phyloP scores from a whole-genome alignment of 208 protist species.

The Histomonas meleagridis region DNA sequence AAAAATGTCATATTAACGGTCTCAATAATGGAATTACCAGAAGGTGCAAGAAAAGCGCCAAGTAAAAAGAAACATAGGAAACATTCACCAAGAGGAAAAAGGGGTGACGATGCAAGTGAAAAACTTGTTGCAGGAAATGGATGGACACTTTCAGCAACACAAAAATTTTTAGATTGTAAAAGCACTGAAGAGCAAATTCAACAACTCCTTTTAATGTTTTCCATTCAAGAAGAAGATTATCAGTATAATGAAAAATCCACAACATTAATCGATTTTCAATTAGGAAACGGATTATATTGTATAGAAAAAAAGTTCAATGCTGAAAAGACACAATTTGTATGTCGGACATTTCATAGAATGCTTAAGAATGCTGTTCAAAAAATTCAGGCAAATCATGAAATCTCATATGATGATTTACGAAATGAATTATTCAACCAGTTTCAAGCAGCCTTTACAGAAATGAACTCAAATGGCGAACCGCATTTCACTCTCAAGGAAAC shows the following conservation, averaged over 20 bases:
- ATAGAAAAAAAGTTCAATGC: not conserved
- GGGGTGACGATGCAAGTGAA: not conserved
- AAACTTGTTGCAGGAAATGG: not conserved
- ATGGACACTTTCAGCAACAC: not conserved
- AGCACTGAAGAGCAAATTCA: not conserved
- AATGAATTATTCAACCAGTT: not conserved
- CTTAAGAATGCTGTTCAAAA: not conserved
- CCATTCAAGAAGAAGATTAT: not conserved
- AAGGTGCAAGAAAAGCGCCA: not conserved
- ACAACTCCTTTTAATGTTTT: not conserved
- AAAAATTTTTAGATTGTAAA: constrained; percentile 22
- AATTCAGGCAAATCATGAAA: not conserved
- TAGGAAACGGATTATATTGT: not conserved
- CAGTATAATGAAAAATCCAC: not conserved
- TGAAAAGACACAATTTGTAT: not conserved
- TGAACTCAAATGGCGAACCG: not conserved
- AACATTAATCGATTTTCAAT: not conserved
- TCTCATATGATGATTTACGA: not conserved
- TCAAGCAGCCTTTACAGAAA: not conserved
- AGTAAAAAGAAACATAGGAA: not conserved
- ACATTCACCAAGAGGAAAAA: not conserved
- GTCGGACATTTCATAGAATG: not conserved
- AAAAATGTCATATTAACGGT: no score
- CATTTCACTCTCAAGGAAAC: not conserved
- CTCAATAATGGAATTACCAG: no score